Evolutionary conservation across 1,284 basidiomycete genomes (phyloP), one percentile per base, ranked within the genome.

Genomic region (Leccinum solheimii): DNA sequence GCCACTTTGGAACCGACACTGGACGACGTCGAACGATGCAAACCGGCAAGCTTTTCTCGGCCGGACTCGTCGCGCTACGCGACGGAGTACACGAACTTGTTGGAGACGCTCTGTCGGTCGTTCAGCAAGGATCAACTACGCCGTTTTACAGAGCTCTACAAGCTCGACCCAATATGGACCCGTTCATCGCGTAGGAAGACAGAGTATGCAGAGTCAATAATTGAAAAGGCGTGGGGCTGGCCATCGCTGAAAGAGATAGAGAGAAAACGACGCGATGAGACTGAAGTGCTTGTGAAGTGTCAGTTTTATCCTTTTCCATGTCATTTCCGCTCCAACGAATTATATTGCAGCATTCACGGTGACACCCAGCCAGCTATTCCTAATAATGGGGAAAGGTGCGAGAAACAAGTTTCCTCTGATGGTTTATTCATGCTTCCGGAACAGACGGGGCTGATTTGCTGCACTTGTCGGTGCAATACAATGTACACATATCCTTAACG

Each of bases 301-400:
- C 68, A 64, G 83, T 77, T 26, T 38, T 52, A 53, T 62, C 21
- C 30, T 23, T 50, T 65, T 52, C 11, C 57, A 36, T 57, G 51
- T 36, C 30, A 5, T 63, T 45, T 59, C 38, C 3, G 51, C 34
- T 55, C 56, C 27, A 65, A 43, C 23, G 19, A 60, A 45, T 32
- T 23, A 34, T 57, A 13, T 55, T 56, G 6, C 66, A 92, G 91
- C 73, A 4, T 83, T 88, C 66, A 75, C 79, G 38, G 73, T 92
- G 51, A 80, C 78, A 26, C 80, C 84, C 2, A 80, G 79, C 59
- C 81, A 90, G 65, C 78, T 91, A 3, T 91, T 92, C 71, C 69
- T 91, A 43, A 79, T 92, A 30, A 79, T 92, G 63, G 90, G 91
- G 48, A 86, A 82, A 81, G 86, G 90, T 89, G 54, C 50, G 77